Percentiles rank a stretch among this genome's conserved stretches.
Conservation (phyloP, 331 rosid genomes). For the Phaseolus coccineus region DNA sequence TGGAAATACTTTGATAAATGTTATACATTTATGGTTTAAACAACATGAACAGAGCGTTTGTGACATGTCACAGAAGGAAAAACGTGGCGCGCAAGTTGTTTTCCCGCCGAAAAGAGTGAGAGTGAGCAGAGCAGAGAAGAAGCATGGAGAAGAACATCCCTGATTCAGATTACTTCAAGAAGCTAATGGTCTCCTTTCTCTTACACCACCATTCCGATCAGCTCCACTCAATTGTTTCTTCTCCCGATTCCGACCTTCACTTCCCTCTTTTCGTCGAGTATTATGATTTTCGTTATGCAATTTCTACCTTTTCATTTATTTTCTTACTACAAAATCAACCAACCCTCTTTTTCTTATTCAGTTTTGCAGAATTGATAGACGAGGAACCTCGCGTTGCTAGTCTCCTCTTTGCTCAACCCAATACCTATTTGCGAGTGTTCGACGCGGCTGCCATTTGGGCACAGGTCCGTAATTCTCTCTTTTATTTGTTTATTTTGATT, state of each 20-base stretch:
- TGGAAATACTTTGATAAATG: neutral
- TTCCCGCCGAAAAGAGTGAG: conserved; percentile 17
- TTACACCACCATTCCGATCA: conserved; percentile 57
- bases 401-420: conserved; percentile 70
- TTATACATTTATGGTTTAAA: neutral
- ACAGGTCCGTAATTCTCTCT: conserved; percentile 54
- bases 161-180: conserved; percentile 41
- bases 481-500: neutral
- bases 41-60: neutral
- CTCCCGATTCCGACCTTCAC: conserved; percentile 72
- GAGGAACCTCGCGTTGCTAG: conserved; percentile 67
- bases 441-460: conserved; percentile 86
- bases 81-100: neutral
- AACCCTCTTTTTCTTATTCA: conserved; percentile 24
- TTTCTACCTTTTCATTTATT: neutral
- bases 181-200: conserved; percentile 65
- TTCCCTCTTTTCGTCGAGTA: conserved; percentile 77
- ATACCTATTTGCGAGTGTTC: conserved; percentile 60
- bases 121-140: conserved; percentile 8
- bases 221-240: conserved; percentile 67
- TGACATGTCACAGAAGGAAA: neutral
- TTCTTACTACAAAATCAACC: neutral
- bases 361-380: conserved; percentile 82
- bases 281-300: neutral
- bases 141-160: conserved; percentile 2